These are phyloP conservation scores for Leccinum angustisporum DNA, from an alignment of 1,284 basidiomycete species.

Conservation along the genomic window DNA sequence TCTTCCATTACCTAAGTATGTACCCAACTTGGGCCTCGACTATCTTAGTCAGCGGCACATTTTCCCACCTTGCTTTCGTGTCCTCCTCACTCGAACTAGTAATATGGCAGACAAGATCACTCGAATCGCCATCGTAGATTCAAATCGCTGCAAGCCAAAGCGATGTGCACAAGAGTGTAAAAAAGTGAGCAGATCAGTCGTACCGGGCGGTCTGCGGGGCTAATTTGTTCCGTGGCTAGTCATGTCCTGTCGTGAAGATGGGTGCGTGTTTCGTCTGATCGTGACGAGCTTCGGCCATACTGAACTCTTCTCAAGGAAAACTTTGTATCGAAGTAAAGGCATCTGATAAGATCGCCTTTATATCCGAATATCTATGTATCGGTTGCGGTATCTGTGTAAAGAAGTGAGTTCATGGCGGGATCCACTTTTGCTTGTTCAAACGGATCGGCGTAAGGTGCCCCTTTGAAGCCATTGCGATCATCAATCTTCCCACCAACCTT, in stretches of 20 bases:
- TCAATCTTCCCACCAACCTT: constrained; percentile 78
- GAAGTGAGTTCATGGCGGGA: constrained; percentile 47
- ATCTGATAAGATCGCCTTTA: constrained; percentile 92
- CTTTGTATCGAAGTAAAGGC: constrained; percentile 96
- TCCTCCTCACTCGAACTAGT: background rate
- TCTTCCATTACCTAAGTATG: no score
- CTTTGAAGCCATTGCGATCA: background rate
- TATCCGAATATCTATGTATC: constrained; percentile 80
- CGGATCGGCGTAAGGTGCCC: background rate
- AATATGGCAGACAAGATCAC: constrained; percentile 88
- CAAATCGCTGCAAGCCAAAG: constrained; percentile 35
- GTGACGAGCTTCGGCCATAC: background rate
- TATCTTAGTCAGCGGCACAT: background rate
- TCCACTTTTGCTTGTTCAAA: constrained; percentile 12
- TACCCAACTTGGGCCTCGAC: no score
- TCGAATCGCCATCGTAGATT: constrained; percentile 47
- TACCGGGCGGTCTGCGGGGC: background rate
- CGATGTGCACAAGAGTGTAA: constrained; percentile 91
- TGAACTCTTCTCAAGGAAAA: constrained; percentile 60
- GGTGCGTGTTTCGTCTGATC: constrained; percentile 50
- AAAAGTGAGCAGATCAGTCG: constrained; percentile 52
- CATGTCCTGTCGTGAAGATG: constrained; percentile 95
- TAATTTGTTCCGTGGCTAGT: constrained; percentile 45
- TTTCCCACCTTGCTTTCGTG: background rate
- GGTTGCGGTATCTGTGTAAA: constrained; percentile 91